Evolutionary conservation across 2,329 filamentous ascomycete genomes (phyloP).

Genomic region (Stagonosporopsis cucurbitacearum): DNA sequence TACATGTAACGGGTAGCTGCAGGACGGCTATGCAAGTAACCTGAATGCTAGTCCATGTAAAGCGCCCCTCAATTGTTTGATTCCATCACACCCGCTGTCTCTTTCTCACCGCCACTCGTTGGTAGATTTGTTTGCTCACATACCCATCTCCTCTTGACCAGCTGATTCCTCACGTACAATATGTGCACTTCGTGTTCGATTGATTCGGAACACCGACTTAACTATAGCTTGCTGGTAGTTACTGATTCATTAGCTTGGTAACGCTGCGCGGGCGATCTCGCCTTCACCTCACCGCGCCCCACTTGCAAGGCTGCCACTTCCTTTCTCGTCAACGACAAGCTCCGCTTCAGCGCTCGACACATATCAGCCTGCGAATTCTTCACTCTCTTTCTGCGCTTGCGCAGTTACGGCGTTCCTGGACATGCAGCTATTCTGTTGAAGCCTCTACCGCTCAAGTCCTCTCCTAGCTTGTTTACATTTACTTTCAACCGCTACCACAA

Average conservation of each 20-base stretch:
- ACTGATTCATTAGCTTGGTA: not conserved
- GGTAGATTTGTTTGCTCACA: not conserved
- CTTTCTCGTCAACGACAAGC: not conserved
- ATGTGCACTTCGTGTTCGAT: not conserved
- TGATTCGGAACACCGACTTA: not conserved
- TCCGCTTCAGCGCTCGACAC: not conserved
- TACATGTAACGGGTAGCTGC: conserved; percentile 28
- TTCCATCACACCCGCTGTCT: not conserved
- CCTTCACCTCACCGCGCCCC: conserved; percentile 19
- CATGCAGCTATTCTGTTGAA: conserved; percentile 9
- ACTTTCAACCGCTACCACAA: not conserved
- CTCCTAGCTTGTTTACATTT: not conserved
- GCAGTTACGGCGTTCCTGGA: conserved; percentile 5
- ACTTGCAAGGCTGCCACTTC: conserved; percentile 9
- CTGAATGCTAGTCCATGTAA: not conserved
- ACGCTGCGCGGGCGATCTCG: conserved; percentile 1
- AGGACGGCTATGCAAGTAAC: conserved; percentile 1
- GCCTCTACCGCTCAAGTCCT: not conserved
- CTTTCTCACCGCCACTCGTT: not conserved
- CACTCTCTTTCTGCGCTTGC: not conserved
- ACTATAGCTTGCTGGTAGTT: not conserved
- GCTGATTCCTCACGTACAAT: not conserved
- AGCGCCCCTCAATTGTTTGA: not conserved
- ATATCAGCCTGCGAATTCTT: not conserved
- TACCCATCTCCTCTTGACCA: not conserved